Base-by-base conservation (phyloP, 352 stramenopile species). In the Peronospora belbahrii region DNA sequence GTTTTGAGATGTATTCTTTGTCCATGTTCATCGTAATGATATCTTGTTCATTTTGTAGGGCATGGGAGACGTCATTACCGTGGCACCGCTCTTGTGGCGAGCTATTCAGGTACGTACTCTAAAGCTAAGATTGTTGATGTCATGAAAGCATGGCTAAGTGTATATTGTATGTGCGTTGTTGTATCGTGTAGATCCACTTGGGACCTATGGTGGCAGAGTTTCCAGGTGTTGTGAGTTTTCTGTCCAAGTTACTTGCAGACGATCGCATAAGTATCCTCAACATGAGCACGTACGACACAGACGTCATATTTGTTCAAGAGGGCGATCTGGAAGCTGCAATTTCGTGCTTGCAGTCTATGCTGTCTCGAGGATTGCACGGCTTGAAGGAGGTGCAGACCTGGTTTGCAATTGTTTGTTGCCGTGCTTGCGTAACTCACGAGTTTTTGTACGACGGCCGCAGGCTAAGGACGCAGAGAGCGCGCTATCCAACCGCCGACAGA, bases 261-360 rank as follows among this genome's bases (percentile, higher is more conserved):
- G 78, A 88, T 48, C 59, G 78, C 27, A 93, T 93, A 48, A 90
- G 78, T 76, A 93, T 93, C 49, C 76, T 93, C 65, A 93, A 93
- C 61, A 89, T 93, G 81, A 93, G 81, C 64, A 90, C 78, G 1
- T 93, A 88, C 74, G 81, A 93, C 42, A 93, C 81, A 6, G 81
- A 93, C 56, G 82, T 93, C 41, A 93, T 93, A 40, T 90, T 89
- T 51, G 76, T 93, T 7, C 80, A 88, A 65, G 74, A 85, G 33
- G 31, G 48, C 22, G 52, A 86, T 34, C 46, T 90, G 38, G 78
- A 89, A 0, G 51, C 62, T n/a, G 78, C 81, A 0, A 73, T 90
- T 9, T 70, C 63, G 11, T 93, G 81, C 59, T 59, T 93, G 4
- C 70, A 88, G 48, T 74, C 56, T 4, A 93, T 90, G 50, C 51